Evolutionary conservation across 495 filamentous ascomycete species (phyloP), one percentile per base, ranked within the genome.

Genomic region (Talaromyces ruber): DNA sequence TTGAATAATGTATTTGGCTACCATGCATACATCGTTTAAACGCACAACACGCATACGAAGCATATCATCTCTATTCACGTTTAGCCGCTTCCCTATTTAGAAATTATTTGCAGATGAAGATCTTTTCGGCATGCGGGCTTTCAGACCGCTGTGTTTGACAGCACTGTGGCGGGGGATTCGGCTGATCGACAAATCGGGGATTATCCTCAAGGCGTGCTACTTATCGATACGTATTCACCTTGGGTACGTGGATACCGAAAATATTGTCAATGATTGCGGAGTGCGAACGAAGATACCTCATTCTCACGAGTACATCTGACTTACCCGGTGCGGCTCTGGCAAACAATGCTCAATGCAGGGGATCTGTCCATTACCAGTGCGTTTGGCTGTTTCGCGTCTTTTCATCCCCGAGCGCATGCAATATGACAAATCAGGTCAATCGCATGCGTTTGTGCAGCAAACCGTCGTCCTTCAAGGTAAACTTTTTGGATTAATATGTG

Each of bases 121-220:
- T 47, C n/a, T 47, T 47, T n/a, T 45, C n/a, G 16, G 39, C 39
- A 47, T 18, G 5, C 4, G 18, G n/a, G 18, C 16, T 47, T 47
- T 21, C 65, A 64, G 61, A 59, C 28, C 55, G 32, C 53, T 21
- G 18, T 28, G 12, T 30, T 32, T 53, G 26, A 43, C 26, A 30
- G 55, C 16, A 32, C 21, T 53, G 50, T 53, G 24, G 50, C 25
- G 11, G 25, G 11, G 24, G 8, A 53, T 9, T 28, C 22, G 50
- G 24, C 50, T 28, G 50, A 26, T 53, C 50, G 50, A 53, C 25
- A 53, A 53, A 47, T 53, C 50, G 50, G 50, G 24, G 11, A 28
- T 25, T 53, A 52, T 12, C 9, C 24, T 25, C 25, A 18, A 53
- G 21, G 6, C 25, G 25, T 28, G 7, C 14, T 53, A 28, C 22